Evolutionary conservation across 805 yeast species (phyloP).

Genomic region (Saccharomyces kudriavzevii): DNA sequence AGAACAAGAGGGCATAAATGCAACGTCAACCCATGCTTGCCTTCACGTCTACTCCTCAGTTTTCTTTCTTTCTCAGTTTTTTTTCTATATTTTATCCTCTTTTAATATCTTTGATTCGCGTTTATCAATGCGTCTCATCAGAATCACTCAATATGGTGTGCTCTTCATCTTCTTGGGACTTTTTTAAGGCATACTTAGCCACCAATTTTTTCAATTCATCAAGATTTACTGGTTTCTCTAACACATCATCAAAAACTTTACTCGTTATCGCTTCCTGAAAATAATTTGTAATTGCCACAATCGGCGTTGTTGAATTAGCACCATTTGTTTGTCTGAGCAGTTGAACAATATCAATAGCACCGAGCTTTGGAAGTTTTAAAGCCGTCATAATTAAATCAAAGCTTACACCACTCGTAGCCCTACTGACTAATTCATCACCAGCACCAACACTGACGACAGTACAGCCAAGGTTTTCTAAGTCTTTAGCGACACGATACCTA

Average conservation of each 20-base stretch:
- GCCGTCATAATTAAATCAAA: constrained; percentile 82
- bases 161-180: constrained; percentile 26
- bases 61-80: background rate
- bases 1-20: background rate
- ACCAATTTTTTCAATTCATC: constrained; percentile 21
- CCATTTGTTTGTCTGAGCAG: constrained; percentile 68
- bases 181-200: constrained; percentile 26
- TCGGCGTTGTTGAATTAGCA: constrained; percentile 67
- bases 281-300: constrained; percentile 66
- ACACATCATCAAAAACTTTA: constrained; percentile 53
- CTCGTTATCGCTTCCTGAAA: constrained; percentile 54
- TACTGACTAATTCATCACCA: constrained; percentile 75
- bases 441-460: constrained; percentile 67
- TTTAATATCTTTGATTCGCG: background rate
- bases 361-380: constrained; percentile 55
- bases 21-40: background rate
- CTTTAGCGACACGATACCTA: constrained; percentile 54
- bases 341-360: constrained; percentile 69
- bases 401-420: constrained; percentile 74
- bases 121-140: constrained; percentile 9
- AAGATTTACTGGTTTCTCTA: constrained; percentile 58
- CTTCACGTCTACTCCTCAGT: background rate
- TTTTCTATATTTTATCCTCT: background rate
- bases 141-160: constrained; percentile 29
- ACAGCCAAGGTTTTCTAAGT: constrained; percentile 66